Evolutionary conservation across 495 filamentous ascomycete genomes (phyloP).

Genomic region (Penicillium cinerascens): DNA sequence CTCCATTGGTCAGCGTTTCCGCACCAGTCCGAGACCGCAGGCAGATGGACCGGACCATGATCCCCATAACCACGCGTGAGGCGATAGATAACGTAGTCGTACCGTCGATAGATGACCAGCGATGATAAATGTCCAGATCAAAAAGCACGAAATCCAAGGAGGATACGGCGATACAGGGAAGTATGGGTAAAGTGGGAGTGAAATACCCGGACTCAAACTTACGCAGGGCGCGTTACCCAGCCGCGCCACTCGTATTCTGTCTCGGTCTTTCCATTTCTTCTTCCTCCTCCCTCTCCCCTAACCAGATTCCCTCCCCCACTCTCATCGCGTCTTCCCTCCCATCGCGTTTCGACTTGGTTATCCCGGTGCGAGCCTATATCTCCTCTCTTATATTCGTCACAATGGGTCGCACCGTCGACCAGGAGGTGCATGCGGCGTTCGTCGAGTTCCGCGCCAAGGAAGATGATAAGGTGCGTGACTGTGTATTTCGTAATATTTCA

Average conservation of each 20-base stretch:
- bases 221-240: slow-evolving; percentile 21
- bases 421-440: slow-evolving; percentile 56
- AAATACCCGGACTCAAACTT: slow-evolving; percentile 24
- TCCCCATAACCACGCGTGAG: neutral
- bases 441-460: slow-evolving; percentile 60
- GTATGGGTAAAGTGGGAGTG: no score
- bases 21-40: neutral
- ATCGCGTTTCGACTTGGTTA: neutral
- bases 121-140: neutral
- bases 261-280: slow-evolving; percentile 31
- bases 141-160: neutral
- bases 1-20: slow-evolving; percentile 2
- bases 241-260: slow-evolving; percentile 17
- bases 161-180: neutral
- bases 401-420: slow-evolving; percentile 57
- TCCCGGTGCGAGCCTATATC: neutral
- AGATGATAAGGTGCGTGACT: slow-evolving; percentile 56
- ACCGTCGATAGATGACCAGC: neutral
- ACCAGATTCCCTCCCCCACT: slow-evolving; percentile 5
- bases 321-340: neutral
- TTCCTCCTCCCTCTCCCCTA: slow-evolving; percentile 15
- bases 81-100: neutral
- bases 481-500: slow-evolving; percentile 50
- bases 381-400: slow-evolving; percentile 22
- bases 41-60: neutral